Evolutionary conservation across 257 asterid species (phyloP).

Genomic region (Fraxinus cuspidata): DNA sequence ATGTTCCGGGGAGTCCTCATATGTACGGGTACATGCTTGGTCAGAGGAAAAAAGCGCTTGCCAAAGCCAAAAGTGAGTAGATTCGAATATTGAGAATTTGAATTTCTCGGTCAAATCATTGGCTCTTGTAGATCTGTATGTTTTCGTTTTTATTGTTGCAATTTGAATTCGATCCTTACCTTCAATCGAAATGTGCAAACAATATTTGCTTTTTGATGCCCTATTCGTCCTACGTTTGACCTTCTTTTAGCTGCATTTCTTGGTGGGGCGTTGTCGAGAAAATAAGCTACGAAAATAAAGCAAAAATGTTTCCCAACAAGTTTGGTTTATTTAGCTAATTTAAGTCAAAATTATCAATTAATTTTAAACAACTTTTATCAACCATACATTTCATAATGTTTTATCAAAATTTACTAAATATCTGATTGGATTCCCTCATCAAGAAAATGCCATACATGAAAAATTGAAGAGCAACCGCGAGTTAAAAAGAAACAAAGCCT

Average conservation of each 20-base stretch:
- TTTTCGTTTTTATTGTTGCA: not conserved
- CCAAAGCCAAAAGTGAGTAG: slow-evolving; percentile 67
- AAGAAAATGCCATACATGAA: not conserved
- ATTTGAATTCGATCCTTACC: not conserved
- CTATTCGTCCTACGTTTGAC: no score
- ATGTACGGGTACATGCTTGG: slow-evolving; percentile 80
- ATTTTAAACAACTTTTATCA: no score
- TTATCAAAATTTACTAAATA: no score
- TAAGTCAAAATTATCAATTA: no score
- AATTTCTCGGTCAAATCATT: not conserved
- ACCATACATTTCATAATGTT: no score
- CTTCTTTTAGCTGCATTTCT: no score
- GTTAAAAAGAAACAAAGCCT: not conserved
- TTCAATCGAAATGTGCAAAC: no score
- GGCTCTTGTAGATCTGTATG: not conserved
- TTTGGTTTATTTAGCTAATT: no score
- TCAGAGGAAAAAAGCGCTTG: slow-evolving; percentile 82
- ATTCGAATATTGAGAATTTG: not conserved
- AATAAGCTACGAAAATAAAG: no score
- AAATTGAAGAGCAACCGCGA: not conserved
- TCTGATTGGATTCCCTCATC: not conserved
- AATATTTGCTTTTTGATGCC: no score
- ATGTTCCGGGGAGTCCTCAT: slow-evolving; percentile 88
- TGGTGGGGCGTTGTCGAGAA: no score
- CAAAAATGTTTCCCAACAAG: no score